Base-by-base conservation (phyloP, 2,329 filamentous ascomycete genomes). In the Cercospora zeina region DNA sequence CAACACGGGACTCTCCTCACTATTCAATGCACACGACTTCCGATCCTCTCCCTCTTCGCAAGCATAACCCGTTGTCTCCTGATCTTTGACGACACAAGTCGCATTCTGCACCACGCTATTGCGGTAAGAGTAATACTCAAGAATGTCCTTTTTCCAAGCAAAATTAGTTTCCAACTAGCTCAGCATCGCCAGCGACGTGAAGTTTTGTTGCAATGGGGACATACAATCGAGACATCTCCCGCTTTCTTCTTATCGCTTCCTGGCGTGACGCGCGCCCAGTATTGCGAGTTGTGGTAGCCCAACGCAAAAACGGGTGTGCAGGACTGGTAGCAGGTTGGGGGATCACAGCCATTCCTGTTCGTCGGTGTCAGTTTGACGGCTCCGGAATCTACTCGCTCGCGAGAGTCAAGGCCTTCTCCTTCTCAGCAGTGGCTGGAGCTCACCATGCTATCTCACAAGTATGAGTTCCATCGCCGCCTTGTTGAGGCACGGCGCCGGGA, bases 51-150 rank as follows among this genome's bases (percentile, higher is more conserved):
- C 19, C 0, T 16, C 4, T n/a, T 42, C 24, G 27, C 54, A 56
- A 33, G 21, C 24, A n/a, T 56, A 56, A 14, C 13, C 16, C 14
- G 34, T 14, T 11, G 54, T 56, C 7, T 56, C 54, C 2, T 42
- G 36, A 30, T 56, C 21, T 24, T 33, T 27, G 36, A 45, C 10
- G 8, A 42, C 21, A 27, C 45, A 56, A 4, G 54, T 56, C 9
- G 34, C 54, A 8, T 56, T 56, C 24, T 56, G 54, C 9, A 56
- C 54, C 24, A 56, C 54, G 6, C 54, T 56, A 13, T 56, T 42
- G 54, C 54, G 54, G 24, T 56, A 56, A n/a, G 54, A 56, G 36
- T 56, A 56, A 36, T 56, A 56, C n/a, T 56, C 19, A 2, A 56
- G 54, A 37, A 56, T 16, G 36, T 56, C 54, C 54, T 55, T 21